Conservation (phyloP, 345 rosid genomes). For the Bretschneidera sinensis region DNA sequence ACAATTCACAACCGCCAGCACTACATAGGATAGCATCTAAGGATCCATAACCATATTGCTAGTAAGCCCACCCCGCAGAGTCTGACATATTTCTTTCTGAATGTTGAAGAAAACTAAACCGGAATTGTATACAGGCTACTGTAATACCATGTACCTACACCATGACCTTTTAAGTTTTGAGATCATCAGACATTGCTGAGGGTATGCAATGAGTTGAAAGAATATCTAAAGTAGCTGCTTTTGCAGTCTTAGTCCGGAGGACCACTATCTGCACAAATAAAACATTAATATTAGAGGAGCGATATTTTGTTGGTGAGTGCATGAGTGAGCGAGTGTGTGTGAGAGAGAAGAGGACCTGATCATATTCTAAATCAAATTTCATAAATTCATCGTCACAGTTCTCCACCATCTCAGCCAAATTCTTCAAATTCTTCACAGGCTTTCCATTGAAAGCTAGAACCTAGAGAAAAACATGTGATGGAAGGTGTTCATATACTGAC, state of each 20-base stretch:
- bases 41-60: not conserved
- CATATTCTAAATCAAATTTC: slow-evolving; percentile 55
- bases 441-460: slow-evolving; percentile 58
- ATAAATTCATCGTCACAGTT: slow-evolving; percentile 52
- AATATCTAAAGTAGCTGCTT: slow-evolving; percentile 56
- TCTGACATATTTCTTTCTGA: slow-evolving; percentile 4
- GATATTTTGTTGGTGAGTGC: not conserved
- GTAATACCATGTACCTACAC: not conserved
- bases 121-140: not conserved
- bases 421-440: slow-evolving; percentile 61
- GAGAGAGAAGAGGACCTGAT: slow-evolving; percentile 39
- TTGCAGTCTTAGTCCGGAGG: slow-evolving; percentile 40
- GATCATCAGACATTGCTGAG: slow-evolving; percentile 62
- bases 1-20: not conserved
- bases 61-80: not conserved
- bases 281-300: not conserved
- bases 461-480: slow-evolving; percentile 16
- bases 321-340: not conserved
- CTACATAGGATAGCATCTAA: not conserved
- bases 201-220: slow-evolving; percentile 64
- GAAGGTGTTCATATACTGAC: not conserved
- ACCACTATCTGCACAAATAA: slow-evolving; percentile 47
- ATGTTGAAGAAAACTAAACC: not conserved
- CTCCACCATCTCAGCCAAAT: slow-evolving; percentile 59
- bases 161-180: slow-evolving; percentile 30